These are phyloP conservation scores for Corniculantispora saksenae DNA, from an alignment of 2,329 filamentous ascomycete genomes.

Conservation along the genomic window DNA sequence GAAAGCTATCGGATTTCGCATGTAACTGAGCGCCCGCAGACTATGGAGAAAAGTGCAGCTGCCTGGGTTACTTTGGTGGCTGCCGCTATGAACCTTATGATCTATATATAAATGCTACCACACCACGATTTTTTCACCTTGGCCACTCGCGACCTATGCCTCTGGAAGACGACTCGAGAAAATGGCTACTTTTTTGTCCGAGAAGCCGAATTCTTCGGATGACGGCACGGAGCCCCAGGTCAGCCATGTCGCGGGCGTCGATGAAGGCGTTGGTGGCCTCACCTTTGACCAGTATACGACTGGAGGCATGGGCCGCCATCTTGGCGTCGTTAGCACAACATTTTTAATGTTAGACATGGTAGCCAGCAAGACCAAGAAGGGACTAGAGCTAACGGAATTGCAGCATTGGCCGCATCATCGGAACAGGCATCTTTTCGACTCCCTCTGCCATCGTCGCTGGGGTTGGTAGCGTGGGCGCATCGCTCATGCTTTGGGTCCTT, in stretches of 20 bases:
- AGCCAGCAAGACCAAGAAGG: background rate
- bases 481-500: slow-evolving; percentile 25
- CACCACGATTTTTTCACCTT: background rate
- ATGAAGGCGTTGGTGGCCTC: slow-evolving; percentile 22
- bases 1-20: background rate
- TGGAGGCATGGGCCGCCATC: slow-evolving; percentile 25
- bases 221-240: background rate
- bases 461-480: slow-evolving; percentile 25
- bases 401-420: slow-evolving; percentile 27
- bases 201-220: background rate
- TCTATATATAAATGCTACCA: background rate
- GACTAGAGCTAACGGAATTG: background rate
- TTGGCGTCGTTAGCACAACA: slow-evolving; percentile 26
- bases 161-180: background rate
- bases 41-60: background rate
- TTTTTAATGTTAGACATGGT: slow-evolving; percentile 23
- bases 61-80: too few species aligned
- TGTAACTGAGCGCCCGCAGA: background rate
- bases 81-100: background rate
- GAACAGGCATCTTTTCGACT: slow-evolving; percentile 27
- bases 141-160: too few species aligned
- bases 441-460: slow-evolving; percentile 25
- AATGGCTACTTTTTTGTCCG: background rate
- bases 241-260: background rate
- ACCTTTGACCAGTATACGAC: slow-evolving; percentile 26